Evolutionary conservation across 164 flowering plant genomes (phyloP).

Genomic region (Macadamia tetraphylla): DNA sequence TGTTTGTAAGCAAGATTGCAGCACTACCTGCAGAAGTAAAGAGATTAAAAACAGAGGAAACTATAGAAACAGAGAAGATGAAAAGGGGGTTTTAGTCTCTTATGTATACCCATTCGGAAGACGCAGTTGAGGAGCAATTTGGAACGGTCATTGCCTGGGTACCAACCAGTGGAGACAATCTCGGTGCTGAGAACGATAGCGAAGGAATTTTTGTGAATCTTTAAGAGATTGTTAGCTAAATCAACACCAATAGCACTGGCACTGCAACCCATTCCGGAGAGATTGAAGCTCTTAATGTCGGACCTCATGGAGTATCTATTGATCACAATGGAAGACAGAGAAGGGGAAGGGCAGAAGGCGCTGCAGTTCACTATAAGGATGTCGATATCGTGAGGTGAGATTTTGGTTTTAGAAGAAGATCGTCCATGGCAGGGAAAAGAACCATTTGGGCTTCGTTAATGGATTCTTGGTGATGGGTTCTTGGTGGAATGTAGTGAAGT

Average conservation of each 20-base stretch:
- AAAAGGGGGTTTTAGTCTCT: no score
- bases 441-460: slow-evolving; percentile 49
- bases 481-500: slow-evolving; percentile 59
- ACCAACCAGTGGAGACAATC: slow-evolving; percentile 67
- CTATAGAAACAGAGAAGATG: no score
- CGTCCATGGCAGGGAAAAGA: slow-evolving; percentile 55
- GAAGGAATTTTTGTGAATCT: slow-evolving; percentile 27
- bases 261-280: slow-evolving; percentile 86
- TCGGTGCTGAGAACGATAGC: slow-evolving; percentile 70
- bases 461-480: slow-evolving; percentile 34
- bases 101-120: slow-evolving; percentile 51
- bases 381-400: slow-evolving; percentile 44
- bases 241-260: slow-evolving; percentile 50
- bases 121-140: slow-evolving; percentile 57
- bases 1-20: slow-evolving; percentile 48
- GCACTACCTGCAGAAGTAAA: slow-evolving; percentile 18
- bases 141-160: slow-evolving; percentile 46
- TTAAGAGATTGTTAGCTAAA: slow-evolving; percentile 40
- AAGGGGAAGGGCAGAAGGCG: slow-evolving; percentile 63
- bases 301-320: slow-evolving; percentile 48
- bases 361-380: slow-evolving; percentile 64
- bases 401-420: slow-evolving; percentile 51
- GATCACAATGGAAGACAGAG: slow-evolving; percentile 53
- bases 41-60: no score
- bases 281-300: slow-evolving; percentile 51